Base-by-base conservation (phyloP, 768 basidiomycete species). In the Leucocoprinus birnbaumii region DNA sequence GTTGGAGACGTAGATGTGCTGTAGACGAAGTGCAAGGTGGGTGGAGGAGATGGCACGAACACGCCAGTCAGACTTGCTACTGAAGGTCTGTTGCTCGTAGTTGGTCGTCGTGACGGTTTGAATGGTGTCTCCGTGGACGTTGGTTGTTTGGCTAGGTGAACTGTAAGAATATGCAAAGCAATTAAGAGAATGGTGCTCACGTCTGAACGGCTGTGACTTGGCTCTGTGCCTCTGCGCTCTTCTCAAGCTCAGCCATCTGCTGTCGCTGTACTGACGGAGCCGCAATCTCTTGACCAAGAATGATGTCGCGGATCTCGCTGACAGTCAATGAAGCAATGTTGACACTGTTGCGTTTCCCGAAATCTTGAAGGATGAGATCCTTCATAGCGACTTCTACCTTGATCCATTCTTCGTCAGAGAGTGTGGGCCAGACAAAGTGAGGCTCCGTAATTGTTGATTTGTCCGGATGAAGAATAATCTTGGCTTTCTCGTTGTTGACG, bases 401-500 rank as follows among this genome's bases (percentile, higher is more conserved):
- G 72, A 99, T 96, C 96, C 96, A 98, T 63, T 97, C 94, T 61
- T 97, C 94, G 62, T 97, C 95, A 26, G 75, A 75, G 55, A 98
- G 76, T 1, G 93, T 87, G 9, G 96, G 96, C 95, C 95, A 98
- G 31, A 98, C 93, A 68, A 96, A 98, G 72, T 98, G 95, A 38
- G 94, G 89, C 69, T 98, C 93, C 2, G 97, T 98, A 63, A 96
- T 88, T 98, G n/a, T n/a, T n/a, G n/a, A n/a, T n/a, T n/a, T n/a
- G n/a, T n/a, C 95, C 0, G 97, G 97, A 61, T 95, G 94, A 37
- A 99, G 77, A 59, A 99, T 94, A 63, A 99, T 89, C 79, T 99
- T 99, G 24, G 97, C 94, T 76, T 99, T 99, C 69, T 98, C n/a
- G n/a, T n/a, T 97, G 74, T 99, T 98, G 72, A 98, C 97, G 69